phyloP scores from a whole-genome alignment of 371 early-diverging fungal genomes.

The Saksenaea oblongispora region DNA sequence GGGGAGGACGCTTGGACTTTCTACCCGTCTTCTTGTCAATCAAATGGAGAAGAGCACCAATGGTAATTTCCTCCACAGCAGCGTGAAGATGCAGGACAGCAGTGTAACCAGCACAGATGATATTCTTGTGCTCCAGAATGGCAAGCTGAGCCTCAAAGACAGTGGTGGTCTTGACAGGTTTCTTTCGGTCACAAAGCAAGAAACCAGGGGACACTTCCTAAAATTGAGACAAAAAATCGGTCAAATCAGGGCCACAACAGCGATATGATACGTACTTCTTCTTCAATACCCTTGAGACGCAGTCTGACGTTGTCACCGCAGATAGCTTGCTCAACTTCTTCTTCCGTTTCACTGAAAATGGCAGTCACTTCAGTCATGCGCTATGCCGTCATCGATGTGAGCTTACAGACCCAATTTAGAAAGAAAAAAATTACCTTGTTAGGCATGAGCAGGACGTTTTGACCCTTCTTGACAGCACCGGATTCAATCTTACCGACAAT shows the following conservation, averaged over 20 bases:
- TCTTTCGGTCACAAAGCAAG: constrained; percentile 78
- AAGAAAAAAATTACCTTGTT: constrained; percentile 63
- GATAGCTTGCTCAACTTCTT: constrained; percentile 76
- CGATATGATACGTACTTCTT: constrained; percentile 61
- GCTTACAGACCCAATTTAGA: not conserved
- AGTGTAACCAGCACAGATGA: constrained; percentile 92
- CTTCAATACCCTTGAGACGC: constrained; percentile 90
- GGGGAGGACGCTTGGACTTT: constrained; percentile 86
- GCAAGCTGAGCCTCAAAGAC: constrained; percentile 87
- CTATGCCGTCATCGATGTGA: constrained; percentile 13
- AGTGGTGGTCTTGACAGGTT: constrained; percentile 77
- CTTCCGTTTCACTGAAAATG: constrained; percentile 82
- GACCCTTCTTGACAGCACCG: constrained; percentile 87
- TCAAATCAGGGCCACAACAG: not conserved
- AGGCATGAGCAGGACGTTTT: constrained; percentile 88
- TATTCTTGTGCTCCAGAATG: constrained; percentile 92
- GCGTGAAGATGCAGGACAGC: constrained; percentile 93
- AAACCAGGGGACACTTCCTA: constrained; percentile 84
- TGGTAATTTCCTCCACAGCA: constrained; percentile 83
- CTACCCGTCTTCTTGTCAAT: constrained; percentile 88
- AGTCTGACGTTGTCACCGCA: constrained; percentile 95
- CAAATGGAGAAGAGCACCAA: constrained; percentile 81
- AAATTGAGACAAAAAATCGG: not conserved
- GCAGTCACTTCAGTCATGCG: constrained; percentile 71
- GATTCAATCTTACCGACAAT: constrained; percentile 96